Evolutionary conservation across 75 land plant genomes (phyloP), one percentile per base, ranked within the genome.

Genomic region (Cupressus sempervirens): DNA sequence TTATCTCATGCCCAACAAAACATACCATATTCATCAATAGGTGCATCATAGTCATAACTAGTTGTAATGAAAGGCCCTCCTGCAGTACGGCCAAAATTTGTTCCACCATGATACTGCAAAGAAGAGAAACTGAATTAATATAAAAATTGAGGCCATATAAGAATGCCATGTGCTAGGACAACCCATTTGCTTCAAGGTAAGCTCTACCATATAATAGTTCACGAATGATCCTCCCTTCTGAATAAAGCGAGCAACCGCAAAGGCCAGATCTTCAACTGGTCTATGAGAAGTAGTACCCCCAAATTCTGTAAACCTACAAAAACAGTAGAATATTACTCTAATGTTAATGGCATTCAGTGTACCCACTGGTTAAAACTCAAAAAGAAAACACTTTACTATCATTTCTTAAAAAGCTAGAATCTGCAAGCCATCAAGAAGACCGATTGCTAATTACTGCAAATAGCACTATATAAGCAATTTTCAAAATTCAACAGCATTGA

Each of bases 131-230:
- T 81, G 36, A 45, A n/a, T 54, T 29, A 38, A 18, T 84, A 8
- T 48, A 23, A 14, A 3, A n/a, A 84, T n/a, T 38, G 29, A 29
- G 80, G 40, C 16, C 36, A 20, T 26, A 9, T 8, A 13, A 40
- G 18, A 43, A 77, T 20, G n/a, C 8, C 18, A 41, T 13, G 20
- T 40, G 48, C 80, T 77, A 77, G 80, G 30, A 7, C 10, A 26
- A 79, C 46, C 50, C 1, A 79, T 23, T 43, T 79, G 29, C 4
- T 43, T 7, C 26, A 23, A 43, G 16, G 14, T 40, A 10, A 79
- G 43, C 43, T 30, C 56, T 53, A 94, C 96, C 95, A 93, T 93
- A 85, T 95, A 95, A 73, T 95, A 93, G 83, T 95, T 95, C 0
- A 89, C 73, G 46, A 92, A 92, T 16, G 92, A 82, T 12, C 97